Conservation (phyloP, 805 yeast species). For the Tetrapisispora arboricola region DNA sequence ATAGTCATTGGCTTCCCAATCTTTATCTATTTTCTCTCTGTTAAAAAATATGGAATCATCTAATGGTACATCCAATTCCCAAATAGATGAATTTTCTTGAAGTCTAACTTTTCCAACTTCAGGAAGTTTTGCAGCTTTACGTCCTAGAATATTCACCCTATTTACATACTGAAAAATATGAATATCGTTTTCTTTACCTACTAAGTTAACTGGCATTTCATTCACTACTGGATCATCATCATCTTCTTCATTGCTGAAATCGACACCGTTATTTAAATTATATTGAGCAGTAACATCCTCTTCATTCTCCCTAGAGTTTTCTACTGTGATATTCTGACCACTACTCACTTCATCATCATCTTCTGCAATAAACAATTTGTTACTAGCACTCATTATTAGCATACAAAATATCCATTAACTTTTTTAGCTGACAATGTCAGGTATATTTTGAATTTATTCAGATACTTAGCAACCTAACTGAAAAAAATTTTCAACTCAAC, state of each 20-base stretch:
- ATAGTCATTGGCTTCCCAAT: conserved; percentile 50
- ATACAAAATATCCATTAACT: neutral
- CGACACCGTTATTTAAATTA: neutral
- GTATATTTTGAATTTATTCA: no score
- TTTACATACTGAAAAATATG: conserved; percentile 49
- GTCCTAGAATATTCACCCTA: conserved; percentile 19
- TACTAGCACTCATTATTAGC: neutral
- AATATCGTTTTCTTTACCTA: conserved; percentile 27
- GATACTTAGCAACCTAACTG: no score
- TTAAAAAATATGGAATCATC: conserved; percentile 63
- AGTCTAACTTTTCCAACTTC: conserved; percentile 37
- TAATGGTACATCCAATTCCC: conserved; percentile 72
- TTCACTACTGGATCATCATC: conserved; percentile 52
- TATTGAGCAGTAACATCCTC: neutral
- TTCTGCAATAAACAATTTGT: conserved; percentile 29
- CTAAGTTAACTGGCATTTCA: conserved; percentile 48
- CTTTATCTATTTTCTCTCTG: conserved; percentile 41
- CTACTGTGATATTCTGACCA: neutral
- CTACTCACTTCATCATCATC: conserved; percentile 25
- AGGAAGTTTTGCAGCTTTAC: conserved; percentile 27
- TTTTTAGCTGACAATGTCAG: no score
- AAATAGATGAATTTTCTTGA: conserved; percentile 50
- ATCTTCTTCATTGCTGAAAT: conserved; percentile 16
- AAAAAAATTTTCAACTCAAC: no score
- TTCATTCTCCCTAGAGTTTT: conserved; percentile 2